Conservation (phyloP, 257 asterid genomes). For the Fraxinus excelsior region DNA sequence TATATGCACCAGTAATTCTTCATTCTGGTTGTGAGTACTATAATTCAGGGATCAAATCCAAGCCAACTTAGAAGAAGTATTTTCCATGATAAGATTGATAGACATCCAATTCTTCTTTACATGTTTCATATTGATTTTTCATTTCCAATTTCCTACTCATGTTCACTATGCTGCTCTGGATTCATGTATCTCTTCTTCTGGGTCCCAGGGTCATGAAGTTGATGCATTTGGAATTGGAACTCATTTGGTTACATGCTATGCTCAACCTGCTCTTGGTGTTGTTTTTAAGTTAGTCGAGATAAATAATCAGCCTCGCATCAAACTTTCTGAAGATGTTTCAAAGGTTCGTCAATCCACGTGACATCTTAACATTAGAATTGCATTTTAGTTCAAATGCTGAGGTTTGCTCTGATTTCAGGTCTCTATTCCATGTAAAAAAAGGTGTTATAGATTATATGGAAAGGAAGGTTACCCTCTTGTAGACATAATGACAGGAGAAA, state of each 20-base stretch:
- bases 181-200: slow-evolving; percentile 16
- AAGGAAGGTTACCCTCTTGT: slow-evolving; percentile 68
- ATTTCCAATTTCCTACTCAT: neutral
- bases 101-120: slow-evolving; percentile 6
- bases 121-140: neutral
- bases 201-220: slow-evolving; percentile 58
- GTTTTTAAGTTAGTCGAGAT: slow-evolving; percentile 71
- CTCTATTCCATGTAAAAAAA: slow-evolving; percentile 56
- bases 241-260: slow-evolving; percentile 65
- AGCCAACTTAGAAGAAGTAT: neutral
- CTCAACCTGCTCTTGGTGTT: slow-evolving; percentile 69
- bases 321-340: slow-evolving; percentile 66
- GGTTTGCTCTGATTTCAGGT: slow-evolving; percentile 30
- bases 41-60: neutral
- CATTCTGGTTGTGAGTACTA: neutral
- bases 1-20: neutral
- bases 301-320: slow-evolving; percentile 67
- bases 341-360: slow-evolving; percentile 43
- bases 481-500: slow-evolving; percentile 62
- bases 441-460: slow-evolving; percentile 53
- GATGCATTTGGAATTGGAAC: slow-evolving; percentile 71
- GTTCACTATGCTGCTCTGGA: slow-evolving; percentile 11
- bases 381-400: slow-evolving; percentile 6
- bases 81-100: neutral
- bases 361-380: slow-evolving; percentile 10